Percentiles rank a stretch among this genome's conserved stretches.
These are phyloP conservation scores for Fusarium protoensiforme DNA, from an alignment of 2,329 filamentous ascomycete genomes.

Conservation along the genomic window DNA sequence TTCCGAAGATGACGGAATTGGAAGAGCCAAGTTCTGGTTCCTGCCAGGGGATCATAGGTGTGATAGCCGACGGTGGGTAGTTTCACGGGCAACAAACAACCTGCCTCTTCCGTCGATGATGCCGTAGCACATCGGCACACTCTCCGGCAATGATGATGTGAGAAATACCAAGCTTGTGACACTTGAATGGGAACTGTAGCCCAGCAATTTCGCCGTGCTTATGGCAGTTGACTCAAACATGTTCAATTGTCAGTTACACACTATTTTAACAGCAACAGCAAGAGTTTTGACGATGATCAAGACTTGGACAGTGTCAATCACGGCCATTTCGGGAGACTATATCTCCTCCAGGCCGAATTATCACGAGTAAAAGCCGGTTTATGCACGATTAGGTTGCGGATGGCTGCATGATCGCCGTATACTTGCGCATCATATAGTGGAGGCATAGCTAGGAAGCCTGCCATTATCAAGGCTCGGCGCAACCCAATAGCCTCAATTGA, in stretches of 20 bases:
- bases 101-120: neutral
- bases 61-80: neutral
- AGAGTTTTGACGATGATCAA: no score
- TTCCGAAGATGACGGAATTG: neutral
- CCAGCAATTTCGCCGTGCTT: neutral
- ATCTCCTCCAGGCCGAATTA: neutral
- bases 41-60: neutral
- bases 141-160: neutral
- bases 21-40: neutral
- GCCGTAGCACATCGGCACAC: neutral
- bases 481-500: neutral
- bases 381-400: neutral
- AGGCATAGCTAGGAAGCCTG: neutral
- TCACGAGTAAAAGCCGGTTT: neutral
- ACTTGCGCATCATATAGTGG: neutral
- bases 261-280: neutral
- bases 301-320: neutral
- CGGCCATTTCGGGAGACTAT: neutral
- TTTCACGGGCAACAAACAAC: neutral
- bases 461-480: neutral
- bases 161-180: neutral
- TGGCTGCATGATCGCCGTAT: neutral
- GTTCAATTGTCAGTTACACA: neutral
- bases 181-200: neutral
- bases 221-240: neutral